Base-by-base conservation (phyloP, 1,284 basidiomycete genomes). In the Apiotrichum gracile region DNA sequence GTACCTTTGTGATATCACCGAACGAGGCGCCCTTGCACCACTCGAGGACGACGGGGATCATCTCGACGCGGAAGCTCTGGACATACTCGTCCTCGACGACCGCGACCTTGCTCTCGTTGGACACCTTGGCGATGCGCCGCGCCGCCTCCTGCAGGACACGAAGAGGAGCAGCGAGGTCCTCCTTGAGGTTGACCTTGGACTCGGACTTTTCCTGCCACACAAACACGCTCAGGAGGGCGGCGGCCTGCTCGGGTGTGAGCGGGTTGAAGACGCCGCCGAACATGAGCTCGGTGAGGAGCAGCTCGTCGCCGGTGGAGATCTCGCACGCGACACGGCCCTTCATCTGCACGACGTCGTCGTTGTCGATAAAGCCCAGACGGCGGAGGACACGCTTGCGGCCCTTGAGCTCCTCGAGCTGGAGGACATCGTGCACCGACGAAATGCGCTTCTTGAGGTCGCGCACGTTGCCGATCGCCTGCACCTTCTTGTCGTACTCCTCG, bases 11-110 rank as follows among this genome's bases (percentile, higher is more conserved):
- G 56, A 97, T 92, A 37, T 98, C 93, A 1, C 88, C 79, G 75
- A 99, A 98, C 31, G 89, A 89, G n/a, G 91, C 88, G 2, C 96
- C 96, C 31, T 90, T 85, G 77, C 94, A 98, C 96, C 96, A 99
- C 64, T 92, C 87, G 54, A 93, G 81, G 21, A 98, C 94, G 5
- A 88, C 87, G 63, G 97, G 94, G 91, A 97, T 97, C 54, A 99
- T 83, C 69, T 97, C 94, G 26, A 97, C 91, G 74, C 97, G 97
- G 85, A 99, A 99, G 17, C 86, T 87, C 60, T 97, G 81, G 2
- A 99, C 91, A 70, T 98, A 99, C 60, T 97, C 91, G 54, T 97
- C 88, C 73, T 98, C 94, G 51, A 89, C 85, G 35, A 98, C 72
- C 0, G 85, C 77, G 6, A 99, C 78, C 69, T 96, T 94, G 38